Base-by-base conservation (phyloP, 169 alveolate genomes). In the Amoebophrya sp. region DNA sequence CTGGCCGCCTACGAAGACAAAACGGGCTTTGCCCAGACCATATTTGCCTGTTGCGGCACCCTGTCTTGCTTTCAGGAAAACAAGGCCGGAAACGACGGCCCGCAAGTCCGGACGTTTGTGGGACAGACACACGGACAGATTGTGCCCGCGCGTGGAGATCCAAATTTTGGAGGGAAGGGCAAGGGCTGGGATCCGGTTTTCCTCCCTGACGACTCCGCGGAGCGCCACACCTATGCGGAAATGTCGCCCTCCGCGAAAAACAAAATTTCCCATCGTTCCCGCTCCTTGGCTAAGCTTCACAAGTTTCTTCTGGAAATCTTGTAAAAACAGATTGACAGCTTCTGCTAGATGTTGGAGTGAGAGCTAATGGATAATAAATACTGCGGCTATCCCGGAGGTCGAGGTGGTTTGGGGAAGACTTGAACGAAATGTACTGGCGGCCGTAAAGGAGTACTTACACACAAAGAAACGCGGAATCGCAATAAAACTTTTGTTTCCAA, bases 111-210 rank as follows among this genome's bases (percentile, higher is more conserved):
- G 32, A 66, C 83, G 1, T 66, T 66, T n/a, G 32, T 66, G 12
- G 83, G 83, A 25, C 12, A 25, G 29, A 66, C 83, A 1, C 83
- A 66, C 35, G 83, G 83, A 1, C 12, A 2, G 32, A 66, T 66
- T 66, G 83, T 66, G 35, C 38, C 29, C 38, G 39, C 83, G 29
- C 29, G 83, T 0, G 83, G 83, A 7, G 18, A 2, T 7, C 32
- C 32, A 66, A 66, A 66, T 25, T 66, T 66, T 25, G 54, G 23
- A 12, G 54, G 54, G 23, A 41, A 7, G 54, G 35, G 39, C 12
- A 66, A 66, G 35, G 83, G 83, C 35, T 66, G 83, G 83, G 83
- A 66, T 25, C 32, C 83, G 83, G 32, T 66, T 66, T 66, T 66
- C 83, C 35, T 66, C 1, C 83, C 83, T 18, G 83, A 25, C 38